Evolutionary conservation across 1,284 basidiomycete genomes (phyloP), one percentile per base, ranked within the genome.

Genomic region (Gymnopus androsaceus): DNA sequence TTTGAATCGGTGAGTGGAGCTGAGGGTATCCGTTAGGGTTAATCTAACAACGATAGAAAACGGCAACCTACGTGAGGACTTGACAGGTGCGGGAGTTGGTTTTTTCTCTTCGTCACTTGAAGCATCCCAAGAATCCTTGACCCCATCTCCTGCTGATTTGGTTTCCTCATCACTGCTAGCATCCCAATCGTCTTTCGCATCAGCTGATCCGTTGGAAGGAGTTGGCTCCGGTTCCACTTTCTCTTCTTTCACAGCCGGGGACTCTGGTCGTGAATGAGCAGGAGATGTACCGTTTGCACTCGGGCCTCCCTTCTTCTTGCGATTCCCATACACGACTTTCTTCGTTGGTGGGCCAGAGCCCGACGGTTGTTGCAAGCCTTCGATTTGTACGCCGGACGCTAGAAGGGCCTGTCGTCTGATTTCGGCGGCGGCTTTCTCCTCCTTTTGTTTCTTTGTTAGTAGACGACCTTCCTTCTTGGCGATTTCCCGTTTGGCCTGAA

Each of bases 401-500:
- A 99, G 80, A 56, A 99, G 82, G 3, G 96, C 96, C 72, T 96
- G 86, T 72, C 90, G 92, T 55, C 95, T 86, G 34, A 93, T 85
- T 71, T 98, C 95, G 7, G 95, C 95, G 58, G 89, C 90, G 15
- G 91, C 90, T 64, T 85, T 89, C 70, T 98, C 95, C 66, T 94
- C 92, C 75, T 95, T 98, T 72, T 99, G 95, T 74, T 97, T 98
- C 69, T 95, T 93, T 5, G 95, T 97, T 45, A 98, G 80, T 30
- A 94, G 75, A 54, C 90, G 84, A 31, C 95, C 95, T 72, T 97
- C 94, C 69, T 94, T 95, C 79, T 90, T 92, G 21, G 90, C 86
- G 44, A 88, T 67, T 65, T 95, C 93, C 51, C 83, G 83, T 72
- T 95, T 95, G 41, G 83, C 87, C 92, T 94, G 60, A 27, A 41